Evolutionary conservation across 2,329 filamentous ascomycete species (phyloP).

Genomic region (Monilinia vaccinii-corymbosi): DNA sequence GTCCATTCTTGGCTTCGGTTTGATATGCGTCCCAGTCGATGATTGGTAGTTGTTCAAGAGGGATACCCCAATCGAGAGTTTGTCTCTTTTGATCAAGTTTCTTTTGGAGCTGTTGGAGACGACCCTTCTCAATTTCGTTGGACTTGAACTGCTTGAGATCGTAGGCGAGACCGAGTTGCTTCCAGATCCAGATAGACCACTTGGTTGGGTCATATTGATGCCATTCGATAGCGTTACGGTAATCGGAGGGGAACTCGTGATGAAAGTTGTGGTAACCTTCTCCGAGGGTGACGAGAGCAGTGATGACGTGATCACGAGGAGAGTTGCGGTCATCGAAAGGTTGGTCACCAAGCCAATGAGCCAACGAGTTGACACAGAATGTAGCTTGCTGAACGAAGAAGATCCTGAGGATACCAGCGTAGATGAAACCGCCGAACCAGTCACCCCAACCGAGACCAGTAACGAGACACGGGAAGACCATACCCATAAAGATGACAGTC

Average conservation of each 20-base stretch:
- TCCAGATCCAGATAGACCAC: conserved; percentile 79
- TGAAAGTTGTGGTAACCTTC: conserved; percentile 95
- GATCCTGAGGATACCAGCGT: conserved; percentile 75
- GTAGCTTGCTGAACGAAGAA: conserved; percentile 89
- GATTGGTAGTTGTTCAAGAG: conserved; percentile 76
- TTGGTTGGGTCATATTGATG: conserved; percentile 89
- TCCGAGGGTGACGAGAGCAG: conserved; percentile 73
- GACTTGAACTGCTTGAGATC: conserved; percentile 84
- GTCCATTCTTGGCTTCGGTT: conserved; percentile 66
- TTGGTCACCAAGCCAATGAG: conserved; percentile 86
- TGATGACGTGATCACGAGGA: conserved; percentile 79
- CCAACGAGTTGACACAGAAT: conserved; percentile 86
- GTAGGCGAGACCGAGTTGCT: conserved; percentile 73
- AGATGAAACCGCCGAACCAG: conserved; percentile 74
- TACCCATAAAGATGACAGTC: conserved; percentile 66
- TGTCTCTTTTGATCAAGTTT: conserved; percentile 83
- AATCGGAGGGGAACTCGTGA: conserved; percentile 88
- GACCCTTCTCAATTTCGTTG: conserved; percentile 90
- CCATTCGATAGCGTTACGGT: conserved; percentile 87
- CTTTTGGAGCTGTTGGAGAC: conserved; percentile 83
- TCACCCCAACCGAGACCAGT: conserved; percentile 74
- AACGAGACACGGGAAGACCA: conserved; percentile 66
- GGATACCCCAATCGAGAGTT: conserved; percentile 76
- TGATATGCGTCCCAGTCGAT: conserved; percentile 83
- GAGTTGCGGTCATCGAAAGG: conserved; percentile 91